Base-by-base conservation (phyloP, 75 land plant genomes). In the Pinus taeda region DNA sequence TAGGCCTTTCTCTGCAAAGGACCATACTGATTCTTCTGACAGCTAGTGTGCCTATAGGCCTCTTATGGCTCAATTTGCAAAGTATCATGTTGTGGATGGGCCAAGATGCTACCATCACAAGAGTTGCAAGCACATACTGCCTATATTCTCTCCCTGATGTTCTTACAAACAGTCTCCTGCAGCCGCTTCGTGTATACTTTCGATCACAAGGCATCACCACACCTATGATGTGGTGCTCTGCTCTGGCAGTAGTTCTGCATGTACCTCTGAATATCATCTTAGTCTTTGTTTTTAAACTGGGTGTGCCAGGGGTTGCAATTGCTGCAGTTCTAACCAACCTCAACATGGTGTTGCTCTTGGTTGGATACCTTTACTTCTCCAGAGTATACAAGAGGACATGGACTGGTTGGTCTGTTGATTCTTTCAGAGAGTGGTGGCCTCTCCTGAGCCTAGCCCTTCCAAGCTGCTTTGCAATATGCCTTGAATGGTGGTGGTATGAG, bases 401-500 rank as follows among this genome's bases (percentile, higher is more conserved):
- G 93, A 77, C 13, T 59, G 87, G 81, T 4, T 84, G 85, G 85
- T 87, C 83, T 57, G 20, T 20, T 6, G 74, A 56, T 33, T 70
- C 60, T 22, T 60, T 63, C 15, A 71, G 60, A 64, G 79, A 76
- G 15, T 85, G 84, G 63, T 85, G 88, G 84, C 64, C 88, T 59
- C 73, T 95, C 12, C 72, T 95, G 57, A 65, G 42, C 59, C 64
- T 95, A 57, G 98, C 98, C 2, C 82, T 95, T 37, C 98, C 98
- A 12, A 89, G 92, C 77, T 95, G 98, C 81, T 53, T 91, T 8
- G 89, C 89, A 18, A 90, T 93, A 8, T 95, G 98, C 57, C 79
- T 95, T 71, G 98, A 95, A 77, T 95, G 98, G 98, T 95, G 98
- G 98, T 95, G 98, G 98, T 95, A 95, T 75, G 98, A 95, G 92